These are phyloP conservation scores for Rhizoclosmatium hyalinum DNA, from an alignment of 371 early-diverging fungal species.

Conservation along the genomic window DNA sequence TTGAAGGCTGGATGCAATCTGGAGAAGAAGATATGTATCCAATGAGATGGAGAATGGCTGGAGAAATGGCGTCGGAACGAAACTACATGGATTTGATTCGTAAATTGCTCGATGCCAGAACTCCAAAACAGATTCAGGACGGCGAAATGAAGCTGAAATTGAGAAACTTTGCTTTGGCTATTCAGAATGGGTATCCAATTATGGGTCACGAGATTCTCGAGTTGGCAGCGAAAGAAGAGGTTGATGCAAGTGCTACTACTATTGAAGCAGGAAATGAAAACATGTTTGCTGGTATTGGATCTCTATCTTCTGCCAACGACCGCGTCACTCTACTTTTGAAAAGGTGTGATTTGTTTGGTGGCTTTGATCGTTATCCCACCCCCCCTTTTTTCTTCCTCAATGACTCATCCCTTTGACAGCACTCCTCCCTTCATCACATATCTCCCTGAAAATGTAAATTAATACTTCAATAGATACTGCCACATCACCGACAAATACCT, in stretches of 20 bases:
- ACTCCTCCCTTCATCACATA: background rate
- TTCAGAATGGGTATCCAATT: conserved; percentile 7
- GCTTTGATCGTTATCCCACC: background rate
- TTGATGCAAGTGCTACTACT: background rate
- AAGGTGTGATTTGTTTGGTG: conserved; percentile 1
- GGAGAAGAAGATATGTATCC: background rate
- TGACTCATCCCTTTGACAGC: background rate
- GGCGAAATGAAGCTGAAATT: background rate
- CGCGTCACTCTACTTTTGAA: conserved; percentile 2
- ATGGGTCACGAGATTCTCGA: background rate
- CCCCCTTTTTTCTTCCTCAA: background rate
- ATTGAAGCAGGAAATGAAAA: conserved; percentile 3
- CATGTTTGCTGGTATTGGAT: conserved; percentile 27
- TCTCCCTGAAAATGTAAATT: background rate
- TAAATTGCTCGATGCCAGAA: conserved; percentile 4
- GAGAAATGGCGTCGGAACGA: conserved; percentile 21
- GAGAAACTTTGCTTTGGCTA: conserved; percentile 24
- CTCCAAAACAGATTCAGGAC: background rate
- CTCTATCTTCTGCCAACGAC: background rate
- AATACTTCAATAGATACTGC: conserved; percentile 16
- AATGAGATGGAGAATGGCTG: conserved; percentile 21
- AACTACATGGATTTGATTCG: background rate
- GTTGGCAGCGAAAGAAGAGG: conserved; percentile 3
- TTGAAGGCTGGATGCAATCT: conserved; percentile 16
- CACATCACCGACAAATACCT: conserved; percentile 11